Base-by-base conservation (phyloP, 768 basidiomycete genomes). In the Coprinellus micaceus region DNA sequence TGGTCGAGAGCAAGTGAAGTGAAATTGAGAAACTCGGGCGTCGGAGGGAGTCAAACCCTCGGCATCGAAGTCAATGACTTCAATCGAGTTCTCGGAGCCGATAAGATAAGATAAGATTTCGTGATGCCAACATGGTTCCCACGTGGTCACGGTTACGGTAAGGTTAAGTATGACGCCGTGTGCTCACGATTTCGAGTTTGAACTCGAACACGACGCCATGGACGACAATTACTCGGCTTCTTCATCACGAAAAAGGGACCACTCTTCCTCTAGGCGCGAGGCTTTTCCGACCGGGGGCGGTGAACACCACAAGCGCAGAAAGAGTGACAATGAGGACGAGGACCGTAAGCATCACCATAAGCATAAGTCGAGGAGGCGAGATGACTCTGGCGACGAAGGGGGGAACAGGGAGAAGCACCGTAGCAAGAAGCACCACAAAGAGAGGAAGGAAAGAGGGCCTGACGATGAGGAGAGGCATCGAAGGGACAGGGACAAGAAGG, bases 401-500 rank as follows among this genome's bases (percentile, higher is more conserved):
- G 76, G 41, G 39, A 55, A 58, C 28, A 69, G 71, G 29, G 65
- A 69, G 7, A 76, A 74, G 61, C 74, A 70, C 53, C 66, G 77
- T 33, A 51, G 43, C 7, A 54, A 33, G 33, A 33, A 33, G 13
- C 33, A 33, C 13, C 33, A 33, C 13, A 33, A 33, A 13, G 33
- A 33, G 13, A 6, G 33, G 13, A 33, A 33, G 33, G 33, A 33
- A 13, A 33, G 33, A 33, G 33, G n/a, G 33, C 13, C 33, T 6
- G 33, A 33, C 33, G 33, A 33, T 33, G 33, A 50, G 22, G 45
- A 50, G 48, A 59, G 47, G 28, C 54, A 61, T 13, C 64, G 61
- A 50, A 65, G 77, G 60, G 71, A 73, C 65, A 82, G 81, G 70
- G 86, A 85, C 68, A 79, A 80, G 37, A 76, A 77, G 62, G 80